Percentiles rank a stretch among this genome's conserved stretches.
Evolutionary conservation across 352 stramenopile genomes (phyloP).

Genomic region (Phytophthora vignae): DNA sequence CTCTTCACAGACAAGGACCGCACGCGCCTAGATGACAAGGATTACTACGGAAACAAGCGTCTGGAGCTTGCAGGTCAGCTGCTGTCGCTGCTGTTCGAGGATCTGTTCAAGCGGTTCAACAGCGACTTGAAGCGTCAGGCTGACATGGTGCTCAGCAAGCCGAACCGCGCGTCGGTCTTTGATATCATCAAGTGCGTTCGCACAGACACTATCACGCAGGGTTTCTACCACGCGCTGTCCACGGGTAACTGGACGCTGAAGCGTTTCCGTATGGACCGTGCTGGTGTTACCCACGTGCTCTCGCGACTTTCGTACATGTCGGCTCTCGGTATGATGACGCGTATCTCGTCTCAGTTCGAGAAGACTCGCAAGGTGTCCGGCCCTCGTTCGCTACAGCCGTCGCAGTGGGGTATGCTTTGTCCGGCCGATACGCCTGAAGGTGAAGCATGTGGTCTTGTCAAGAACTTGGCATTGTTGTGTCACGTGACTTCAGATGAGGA

Average conservation of each 20-base stretch:
- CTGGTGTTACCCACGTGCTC: conserved; percentile 97
- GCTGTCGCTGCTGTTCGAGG: conserved; percentile 99
- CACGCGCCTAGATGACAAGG: conserved; percentile 97
- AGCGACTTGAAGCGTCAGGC: conserved; percentile 97
- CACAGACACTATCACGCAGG: conserved; percentile 98
- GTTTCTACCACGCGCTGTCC: conserved; percentile 85
- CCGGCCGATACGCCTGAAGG: conserved; percentile 99
- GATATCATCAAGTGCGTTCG: conserved; percentile 98
- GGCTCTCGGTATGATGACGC: conserved; percentile 99
- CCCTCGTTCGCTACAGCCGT: conserved; percentile 97
- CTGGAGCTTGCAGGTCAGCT: conserved; percentile 99
- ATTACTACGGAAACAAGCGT: conserved; percentile 99
- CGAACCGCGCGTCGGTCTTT: conserved; percentile 97
- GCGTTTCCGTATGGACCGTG: conserved; percentile 99
- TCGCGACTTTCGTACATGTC: conserved; percentile 98
- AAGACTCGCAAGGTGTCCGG: conserved; percentile 99
- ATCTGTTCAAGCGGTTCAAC: conserved; percentile 99
- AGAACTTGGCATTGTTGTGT: conserved; percentile 98
- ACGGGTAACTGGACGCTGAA: conserved; percentile 99
- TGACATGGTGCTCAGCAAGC: conserved; percentile 98
- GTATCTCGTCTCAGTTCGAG: conserved; percentile 99
- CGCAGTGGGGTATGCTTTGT: conserved; percentile 99
- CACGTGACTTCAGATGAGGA: conserved; percentile 96
- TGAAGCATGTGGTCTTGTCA: conserved; percentile 99
- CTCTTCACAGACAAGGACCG: conserved; percentile 89